Percentiles rank a stretch among this genome's conserved stretches.
These are phyloP conservation scores for Backusella australiensis DNA, from an alignment of 192 early-diverging fungal species.

Conservation along the genomic window DNA sequence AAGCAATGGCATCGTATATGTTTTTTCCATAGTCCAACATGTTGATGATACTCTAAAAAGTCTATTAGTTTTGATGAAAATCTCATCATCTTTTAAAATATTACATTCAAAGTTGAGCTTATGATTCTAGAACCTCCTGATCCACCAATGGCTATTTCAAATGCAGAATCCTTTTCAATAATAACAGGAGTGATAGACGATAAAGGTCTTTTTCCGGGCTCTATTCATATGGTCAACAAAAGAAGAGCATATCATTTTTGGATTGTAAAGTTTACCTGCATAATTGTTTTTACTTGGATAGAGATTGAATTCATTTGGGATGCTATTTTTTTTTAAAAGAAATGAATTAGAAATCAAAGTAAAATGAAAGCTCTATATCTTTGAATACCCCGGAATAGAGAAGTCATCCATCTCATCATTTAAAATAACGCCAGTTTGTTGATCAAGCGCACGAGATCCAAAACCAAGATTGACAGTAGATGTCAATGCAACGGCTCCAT, in stretches of 20 bases:
- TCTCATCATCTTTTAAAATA: neutral
- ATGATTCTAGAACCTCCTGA: conserved; percentile 88
- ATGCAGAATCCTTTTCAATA: conserved; percentile 56
- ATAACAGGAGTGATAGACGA: conserved; percentile 67
- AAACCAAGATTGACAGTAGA: conserved; percentile 89
- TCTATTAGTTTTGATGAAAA: neutral
- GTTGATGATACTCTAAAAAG: conserved; percentile 64
- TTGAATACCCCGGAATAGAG: conserved; percentile 55
- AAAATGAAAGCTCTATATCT: neutral
- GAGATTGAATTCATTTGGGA: conserved; percentile 76
- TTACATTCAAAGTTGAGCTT: conserved; percentile 66
- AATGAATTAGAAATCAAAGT: neutral
- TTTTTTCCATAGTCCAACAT: conserved; percentile 70
- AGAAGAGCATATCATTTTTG: neutral
- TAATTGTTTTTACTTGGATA: conserved; percentile 85
- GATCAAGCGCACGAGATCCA: conserved; percentile 85
- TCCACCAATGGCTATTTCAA: conserved; percentile 78
- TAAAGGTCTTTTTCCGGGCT: conserved; percentile 84
- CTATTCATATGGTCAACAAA: conserved; percentile 25
- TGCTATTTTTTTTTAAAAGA: neutral
- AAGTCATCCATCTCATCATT: conserved; percentile 99
- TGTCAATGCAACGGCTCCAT: conserved; percentile 79
- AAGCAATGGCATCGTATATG: conserved; percentile 66
- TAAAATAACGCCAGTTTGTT: conserved; percentile 80
- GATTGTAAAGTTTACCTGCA: conserved; percentile 23